phyloP scores from a whole-genome alignment of 345 rosid species.

The Cardamine chenopodiifolia region DNA sequence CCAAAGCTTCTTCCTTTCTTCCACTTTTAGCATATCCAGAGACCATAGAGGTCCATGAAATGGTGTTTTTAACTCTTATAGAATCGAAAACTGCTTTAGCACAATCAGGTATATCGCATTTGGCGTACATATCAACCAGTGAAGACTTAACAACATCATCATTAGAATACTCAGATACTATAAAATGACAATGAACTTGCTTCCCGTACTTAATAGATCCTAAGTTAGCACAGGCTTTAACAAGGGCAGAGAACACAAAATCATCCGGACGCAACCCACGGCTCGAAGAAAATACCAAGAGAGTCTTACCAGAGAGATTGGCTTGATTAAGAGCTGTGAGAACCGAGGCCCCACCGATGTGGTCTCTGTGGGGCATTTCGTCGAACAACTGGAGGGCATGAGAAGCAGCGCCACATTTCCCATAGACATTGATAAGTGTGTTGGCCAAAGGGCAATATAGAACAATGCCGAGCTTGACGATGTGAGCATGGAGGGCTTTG shows the following conservation, averaged over 20 bases:
- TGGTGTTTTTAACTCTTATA: slow-evolving; percentile 49
- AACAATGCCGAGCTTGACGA: slow-evolving; percentile 54
- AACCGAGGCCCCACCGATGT: slow-evolving; percentile 70
- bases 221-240: slow-evolving; percentile 66
- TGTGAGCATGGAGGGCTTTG: slow-evolving; percentile 54
- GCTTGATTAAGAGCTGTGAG: slow-evolving; percentile 63
- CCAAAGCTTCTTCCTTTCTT: slow-evolving; percentile 58
- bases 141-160: slow-evolving; percentile 78
- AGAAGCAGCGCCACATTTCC: slow-evolving; percentile 52
- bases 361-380: slow-evolving; percentile 68
- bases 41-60: slow-evolving; percentile 68
- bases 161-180: slow-evolving; percentile 49
- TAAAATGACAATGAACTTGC: slow-evolving; percentile 63
- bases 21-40: slow-evolving; percentile 71
- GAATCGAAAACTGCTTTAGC: slow-evolving; percentile 63
- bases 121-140: slow-evolving; percentile 76
- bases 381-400: slow-evolving; percentile 58
- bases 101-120: slow-evolving; percentile 51
- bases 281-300: slow-evolving; percentile 48
- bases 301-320: slow-evolving; percentile 51
- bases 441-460: slow-evolving; percentile 47
- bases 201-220: slow-evolving; percentile 54
- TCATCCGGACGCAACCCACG: slow-evolving; percentile 60
- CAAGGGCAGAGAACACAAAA: slow-evolving; percentile 63
- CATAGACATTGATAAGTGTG: slow-evolving; percentile 52